Evolutionary conservation across 768 basidiomycete genomes (phyloP), one percentile per base, ranked within the genome.

Genomic region (Fibroporia radiculosa): DNA sequence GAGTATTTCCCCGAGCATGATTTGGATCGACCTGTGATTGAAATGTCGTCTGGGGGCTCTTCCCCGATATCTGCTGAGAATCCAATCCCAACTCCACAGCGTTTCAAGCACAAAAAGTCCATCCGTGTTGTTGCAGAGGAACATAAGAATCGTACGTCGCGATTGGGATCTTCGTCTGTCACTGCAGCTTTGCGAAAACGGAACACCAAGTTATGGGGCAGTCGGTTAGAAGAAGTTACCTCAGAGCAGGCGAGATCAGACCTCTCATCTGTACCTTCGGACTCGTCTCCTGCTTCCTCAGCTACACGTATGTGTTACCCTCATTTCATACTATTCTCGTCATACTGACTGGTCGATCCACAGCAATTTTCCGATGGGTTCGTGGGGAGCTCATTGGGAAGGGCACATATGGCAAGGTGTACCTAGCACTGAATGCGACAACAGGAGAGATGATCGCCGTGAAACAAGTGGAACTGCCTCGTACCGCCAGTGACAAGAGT

Each of bases 381-480:
- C 85, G 95, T 56, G 96, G 96, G 42, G 93, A 97, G 65, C 74
- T 98, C 28, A 97, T 99, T 50, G 96, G 96, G 25, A 91, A 89
- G 59, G 96, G 96, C 20, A 93, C 93, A 11, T 99, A 93, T 57
- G 96, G 96, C 11, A 80, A 88, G 33, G 96, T 99, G 23, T 99
- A 97, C 58, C 78, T 98, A 44, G 96, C 91, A 14, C 70, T 98
- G 47, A 98, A 98, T 61, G 91, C 89, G 25, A 93, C 90, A 3
- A 95, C 93, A 0, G 93, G 93, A 46, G 93, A 98, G 66, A 95
- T 97, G 90, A 93, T 98, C 56, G 96, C 96, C 14, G 96, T 99
- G 52, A 99, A 99, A 66, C 96, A 98, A 65, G 96, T 99, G 37
- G 96, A 98, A 62, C 77, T 93, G 47, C 95, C 96, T 1, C 79